These are phyloP conservation scores for Geotrichum histeridarum DNA, from an alignment of 1,139 yeast genomes.

Conservation along the genomic window DNA sequence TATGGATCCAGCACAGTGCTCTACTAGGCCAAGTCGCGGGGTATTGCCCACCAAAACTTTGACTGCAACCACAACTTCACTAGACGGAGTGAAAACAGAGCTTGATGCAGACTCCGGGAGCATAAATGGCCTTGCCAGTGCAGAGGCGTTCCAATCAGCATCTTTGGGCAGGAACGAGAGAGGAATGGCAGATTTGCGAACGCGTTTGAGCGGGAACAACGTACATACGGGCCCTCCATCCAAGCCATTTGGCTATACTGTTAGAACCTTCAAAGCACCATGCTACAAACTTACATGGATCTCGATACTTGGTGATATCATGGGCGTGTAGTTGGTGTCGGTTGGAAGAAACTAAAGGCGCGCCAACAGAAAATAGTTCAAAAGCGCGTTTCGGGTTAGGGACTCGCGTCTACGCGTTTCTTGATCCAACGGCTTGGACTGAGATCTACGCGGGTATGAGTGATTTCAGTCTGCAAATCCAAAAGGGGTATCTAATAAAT, in stretches of 20 bases:
- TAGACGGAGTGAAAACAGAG: background rate
- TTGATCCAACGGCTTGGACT: background rate
- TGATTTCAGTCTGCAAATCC: background rate
- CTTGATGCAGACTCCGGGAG: background rate
- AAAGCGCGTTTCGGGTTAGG: background rate
- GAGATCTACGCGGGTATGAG: background rate
- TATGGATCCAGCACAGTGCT: conserved; percentile 7
- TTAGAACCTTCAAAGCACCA: background rate
- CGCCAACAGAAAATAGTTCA: background rate
- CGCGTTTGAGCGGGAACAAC: conserved; percentile 13
- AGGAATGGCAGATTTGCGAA: conserved; percentile 11
- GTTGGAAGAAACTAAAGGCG: background rate
- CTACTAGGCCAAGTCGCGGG: conserved; percentile 8
- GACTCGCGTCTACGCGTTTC: background rate
- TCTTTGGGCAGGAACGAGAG: conserved; percentile 9
- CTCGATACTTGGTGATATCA: conserved; percentile 5
- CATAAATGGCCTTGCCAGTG: conserved; percentile 5
- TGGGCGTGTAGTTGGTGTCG: background rate
- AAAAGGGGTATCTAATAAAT: background rate
- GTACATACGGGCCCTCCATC: conserved; percentile 3
- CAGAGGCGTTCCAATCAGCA: background rate
- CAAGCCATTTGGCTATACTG: background rate
- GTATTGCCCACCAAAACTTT: conserved; percentile 3
- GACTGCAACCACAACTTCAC: conserved; percentile 10
- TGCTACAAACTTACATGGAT: background rate